Percentiles rank a stretch among this genome's conserved stretches.
phyloP scores from a whole-genome alignment of 345 rosid genomes.

The Eucalyptus caleyi region DNA sequence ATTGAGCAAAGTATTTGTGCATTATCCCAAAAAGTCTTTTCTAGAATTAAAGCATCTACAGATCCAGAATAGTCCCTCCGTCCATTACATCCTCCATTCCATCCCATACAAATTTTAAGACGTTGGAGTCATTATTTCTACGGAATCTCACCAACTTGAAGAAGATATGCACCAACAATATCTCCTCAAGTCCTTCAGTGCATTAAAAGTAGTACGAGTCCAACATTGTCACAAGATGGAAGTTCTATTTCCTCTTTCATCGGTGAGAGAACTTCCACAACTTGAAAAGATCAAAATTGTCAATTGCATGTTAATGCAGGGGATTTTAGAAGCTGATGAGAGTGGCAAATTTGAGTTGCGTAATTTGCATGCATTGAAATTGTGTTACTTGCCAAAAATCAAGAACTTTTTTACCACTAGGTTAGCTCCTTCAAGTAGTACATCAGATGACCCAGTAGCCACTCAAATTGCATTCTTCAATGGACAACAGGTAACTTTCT shows the following conservation, averaged over 20 bases:
- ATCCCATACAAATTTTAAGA: neutral
- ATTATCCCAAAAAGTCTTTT: neutral
- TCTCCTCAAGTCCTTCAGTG: neutral
- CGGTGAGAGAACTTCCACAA: accelerated
- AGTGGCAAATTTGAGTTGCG: neutral
- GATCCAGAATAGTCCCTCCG: accelerated
- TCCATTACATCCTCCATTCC: neutral
- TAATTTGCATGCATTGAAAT: neutral
- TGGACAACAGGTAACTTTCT: neutral
- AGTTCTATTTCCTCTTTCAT: neutral
- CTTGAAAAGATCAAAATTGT: accelerated
- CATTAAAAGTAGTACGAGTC: neutral
- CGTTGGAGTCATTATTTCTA: accelerated
- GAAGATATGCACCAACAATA: neutral
- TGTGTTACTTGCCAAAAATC: accelerated
- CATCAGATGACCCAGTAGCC: accelerated
- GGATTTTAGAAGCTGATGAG: neutral
- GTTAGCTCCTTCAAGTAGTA: accelerated
- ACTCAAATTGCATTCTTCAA: neutral
- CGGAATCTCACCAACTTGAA: accelerated
- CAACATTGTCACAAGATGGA: accelerated
- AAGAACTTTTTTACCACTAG: accelerated
- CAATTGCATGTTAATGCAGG: accelerated
- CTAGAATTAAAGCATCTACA: neutral
- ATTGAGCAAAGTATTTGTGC: neutral